These are phyloP conservation scores for Lactarius hatsudake DNA, from an alignment of 768 basidiomycete genomes.

Conservation along the genomic window DNA sequence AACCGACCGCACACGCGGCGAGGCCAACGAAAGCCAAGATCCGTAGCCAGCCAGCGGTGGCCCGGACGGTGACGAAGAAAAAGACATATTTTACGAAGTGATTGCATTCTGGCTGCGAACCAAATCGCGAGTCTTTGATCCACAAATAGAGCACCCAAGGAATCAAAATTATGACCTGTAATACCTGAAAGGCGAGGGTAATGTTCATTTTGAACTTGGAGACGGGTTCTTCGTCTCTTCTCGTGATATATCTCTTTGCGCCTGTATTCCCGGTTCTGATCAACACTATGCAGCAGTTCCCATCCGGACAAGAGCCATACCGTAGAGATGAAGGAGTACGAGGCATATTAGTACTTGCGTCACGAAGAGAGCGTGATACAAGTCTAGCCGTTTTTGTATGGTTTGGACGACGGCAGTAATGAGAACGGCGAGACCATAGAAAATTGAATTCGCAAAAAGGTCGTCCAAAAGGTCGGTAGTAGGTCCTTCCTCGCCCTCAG, in stretches of 20 bases:
- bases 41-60: background rate
- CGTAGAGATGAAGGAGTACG: background rate
- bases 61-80: background rate
- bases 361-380: conserved; percentile 3
- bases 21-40: background rate
- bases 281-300: background rate
- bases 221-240: too few species aligned
- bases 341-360: background rate
- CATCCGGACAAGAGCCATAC: background rate
- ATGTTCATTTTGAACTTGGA: background rate
- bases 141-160: background rate
- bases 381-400: background rate
- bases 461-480: background rate
- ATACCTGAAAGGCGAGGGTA: background rate
- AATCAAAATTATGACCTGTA: background rate
- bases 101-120: background rate
- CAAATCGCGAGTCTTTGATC: background rate
- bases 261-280: background rate
- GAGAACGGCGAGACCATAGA: background rate
- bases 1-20: background rate
- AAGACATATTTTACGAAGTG: background rate
- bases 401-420: background rate
- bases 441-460: background rate
- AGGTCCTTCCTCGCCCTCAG: background rate
- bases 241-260: too few species aligned